Conservation (phyloP, 2,329 filamentous ascomycete species). For the Alternaria triticina region DNA sequence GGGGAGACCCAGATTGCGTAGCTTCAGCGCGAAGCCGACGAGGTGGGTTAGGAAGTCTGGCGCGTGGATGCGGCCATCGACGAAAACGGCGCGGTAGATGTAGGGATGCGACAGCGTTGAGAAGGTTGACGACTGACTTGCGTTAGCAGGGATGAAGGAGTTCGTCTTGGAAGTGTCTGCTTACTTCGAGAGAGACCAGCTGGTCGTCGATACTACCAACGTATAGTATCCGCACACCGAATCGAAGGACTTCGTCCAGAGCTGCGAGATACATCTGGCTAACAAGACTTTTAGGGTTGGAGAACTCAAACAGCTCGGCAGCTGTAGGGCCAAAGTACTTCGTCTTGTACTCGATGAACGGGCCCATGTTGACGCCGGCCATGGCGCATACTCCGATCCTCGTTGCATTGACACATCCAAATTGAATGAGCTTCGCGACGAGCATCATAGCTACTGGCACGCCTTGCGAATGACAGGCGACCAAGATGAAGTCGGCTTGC, state of each 20-base stretch:
- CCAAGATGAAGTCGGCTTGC: slow-evolving; percentile 83
- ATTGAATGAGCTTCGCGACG: slow-evolving; percentile 87
- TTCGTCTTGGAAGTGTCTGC: slow-evolving; percentile 17
- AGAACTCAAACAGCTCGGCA: slow-evolving; percentile 95
- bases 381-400: slow-evolving; percentile 85
- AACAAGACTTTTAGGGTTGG: slow-evolving; percentile 78
- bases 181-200: slow-evolving; percentile 86
- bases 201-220: slow-evolving; percentile 97
- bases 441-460: slow-evolving; percentile 94
- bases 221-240: slow-evolving; percentile 84
- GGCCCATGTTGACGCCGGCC: slow-evolving; percentile 92
- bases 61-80: slow-evolving; percentile 89
- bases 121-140: slow-evolving; percentile 80
- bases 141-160: slow-evolving; percentile 3
- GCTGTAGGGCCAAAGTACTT: slow-evolving; percentile 88
- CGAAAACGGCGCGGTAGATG: slow-evolving; percentile 93
- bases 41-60: slow-evolving; percentile 94
- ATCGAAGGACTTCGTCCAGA: slow-evolving; percentile 74
- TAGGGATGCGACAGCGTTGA: slow-evolving; percentile 87
- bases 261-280: slow-evolving; percentile 81
- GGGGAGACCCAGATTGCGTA: slow-evolving; percentile 89
- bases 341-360: slow-evolving; percentile 90
- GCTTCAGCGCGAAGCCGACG: slow-evolving; percentile 89
- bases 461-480: slow-evolving; percentile 96
- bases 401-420: slow-evolving; percentile 75